A percentile compares a stretch with the other conserved stretches of the same genome.
Conservation (phyloP, 1,139 yeast genomes). For the Kluyveromyces marxianus region DNA sequence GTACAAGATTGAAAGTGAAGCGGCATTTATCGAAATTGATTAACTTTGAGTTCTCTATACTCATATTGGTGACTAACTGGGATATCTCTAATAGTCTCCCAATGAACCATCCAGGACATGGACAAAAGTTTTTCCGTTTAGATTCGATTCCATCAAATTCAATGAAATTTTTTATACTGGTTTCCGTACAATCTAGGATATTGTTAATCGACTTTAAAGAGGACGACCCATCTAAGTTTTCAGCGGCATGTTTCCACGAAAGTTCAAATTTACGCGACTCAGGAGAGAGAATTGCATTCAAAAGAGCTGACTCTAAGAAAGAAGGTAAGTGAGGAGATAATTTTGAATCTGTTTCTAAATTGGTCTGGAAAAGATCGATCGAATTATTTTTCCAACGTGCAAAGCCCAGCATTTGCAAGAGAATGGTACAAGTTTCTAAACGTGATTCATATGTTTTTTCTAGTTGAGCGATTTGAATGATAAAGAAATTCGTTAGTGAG, state of each 20-base stretch:
- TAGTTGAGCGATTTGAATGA: constrained; percentile 59
- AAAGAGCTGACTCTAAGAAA: constrained; percentile 73
- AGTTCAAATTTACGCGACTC: constrained; percentile 58
- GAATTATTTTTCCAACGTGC: constrained; percentile 63
- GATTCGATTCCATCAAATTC: constrained; percentile 37
- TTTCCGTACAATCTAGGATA: constrained; percentile 18
- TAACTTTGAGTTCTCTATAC: constrained; percentile 47
- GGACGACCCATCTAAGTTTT: constrained; percentile 10
- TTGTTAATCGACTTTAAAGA: constrained; percentile 12
- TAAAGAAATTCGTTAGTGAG: constrained; percentile 58
- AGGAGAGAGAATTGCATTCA: constrained; percentile 70
- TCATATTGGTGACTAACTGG: constrained; percentile 61
- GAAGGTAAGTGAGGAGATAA: constrained; percentile 65
- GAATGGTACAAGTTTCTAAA: constrained; percentile 60
- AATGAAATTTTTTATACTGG: constrained; percentile 19
- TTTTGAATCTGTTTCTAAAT: constrained; percentile 25
- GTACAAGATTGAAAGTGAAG: constrained; percentile 49
- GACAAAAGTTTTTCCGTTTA: constrained; percentile 49
- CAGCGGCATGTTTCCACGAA: constrained; percentile 23
- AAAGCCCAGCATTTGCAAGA: constrained; percentile 60
- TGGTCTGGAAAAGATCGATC: constrained; percentile 43
- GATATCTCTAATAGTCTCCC: constrained; percentile 57
- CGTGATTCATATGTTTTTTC: constrained; percentile 50
- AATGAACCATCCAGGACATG: constrained; percentile 79
- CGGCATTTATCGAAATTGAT: constrained; percentile 65